A percentile compares a stretch with the other conserved stretches of the same genome.
phyloP scores from a whole-genome alignment of 768 basidiomycete species.

The Coprinellus aureogranulatus region DNA sequence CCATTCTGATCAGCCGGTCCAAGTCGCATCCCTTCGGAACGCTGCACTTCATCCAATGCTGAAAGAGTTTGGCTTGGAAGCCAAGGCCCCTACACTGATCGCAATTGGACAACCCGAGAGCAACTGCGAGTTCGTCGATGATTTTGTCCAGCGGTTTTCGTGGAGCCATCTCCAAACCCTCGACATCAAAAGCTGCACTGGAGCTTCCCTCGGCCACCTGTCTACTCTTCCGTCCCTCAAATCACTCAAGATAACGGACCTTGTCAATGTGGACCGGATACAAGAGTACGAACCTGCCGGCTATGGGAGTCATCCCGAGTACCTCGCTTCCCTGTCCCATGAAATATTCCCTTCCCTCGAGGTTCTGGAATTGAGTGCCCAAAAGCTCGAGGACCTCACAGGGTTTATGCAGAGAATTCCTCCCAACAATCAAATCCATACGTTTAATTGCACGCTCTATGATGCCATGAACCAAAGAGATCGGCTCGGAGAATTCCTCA shows the following conservation, averaged over 20 bases:
- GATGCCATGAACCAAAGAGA: no score
- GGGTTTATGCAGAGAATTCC: background rate
- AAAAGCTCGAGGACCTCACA: background rate
- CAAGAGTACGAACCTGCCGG: background rate
- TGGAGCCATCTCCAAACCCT: no score
- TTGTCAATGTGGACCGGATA: background rate
- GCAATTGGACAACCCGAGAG: background rate
- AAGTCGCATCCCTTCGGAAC: background rate
- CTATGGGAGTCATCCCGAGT: background rate
- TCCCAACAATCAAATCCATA: background rate
- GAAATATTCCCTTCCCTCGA: background rate
- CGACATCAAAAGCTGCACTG: no score
- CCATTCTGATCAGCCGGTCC: background rate
- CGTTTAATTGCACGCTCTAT: background rate
- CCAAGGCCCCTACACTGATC: background rate
- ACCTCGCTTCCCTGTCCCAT: background rate
- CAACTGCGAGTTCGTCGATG: no score
- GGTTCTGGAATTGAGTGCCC: background rate
- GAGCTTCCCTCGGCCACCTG: no score
- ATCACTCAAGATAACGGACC: background rate
- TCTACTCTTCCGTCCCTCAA: no score
- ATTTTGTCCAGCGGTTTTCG: no score
- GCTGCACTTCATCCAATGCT: background rate
- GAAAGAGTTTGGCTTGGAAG: background rate
- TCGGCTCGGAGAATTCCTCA: background rate